Conservation (phyloP, 352 stramenopile genomes). For the Phytophthora cactorum region DNA sequence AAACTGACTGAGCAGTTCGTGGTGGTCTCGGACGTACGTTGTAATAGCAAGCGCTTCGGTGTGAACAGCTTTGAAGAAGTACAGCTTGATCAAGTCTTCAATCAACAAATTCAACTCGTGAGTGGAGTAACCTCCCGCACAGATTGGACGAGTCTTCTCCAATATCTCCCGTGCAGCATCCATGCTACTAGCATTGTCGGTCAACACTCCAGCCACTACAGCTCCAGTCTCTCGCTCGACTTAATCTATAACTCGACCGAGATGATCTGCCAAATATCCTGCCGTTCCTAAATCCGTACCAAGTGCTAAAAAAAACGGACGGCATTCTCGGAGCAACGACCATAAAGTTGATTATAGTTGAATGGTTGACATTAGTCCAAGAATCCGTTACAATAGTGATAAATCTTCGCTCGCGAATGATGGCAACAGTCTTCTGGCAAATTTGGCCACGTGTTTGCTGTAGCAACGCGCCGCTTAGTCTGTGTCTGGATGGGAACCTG, state of each 20-base stretch:
- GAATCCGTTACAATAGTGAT: slow-evolving; percentile 11
- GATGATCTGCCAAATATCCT: slow-evolving; percentile 3
- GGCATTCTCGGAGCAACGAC: slow-evolving; percentile 11
- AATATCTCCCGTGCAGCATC: not conserved
- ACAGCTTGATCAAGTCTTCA: slow-evolving; percentile 8
- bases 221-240: not conserved
- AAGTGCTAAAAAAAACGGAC: slow-evolving; percentile 10
- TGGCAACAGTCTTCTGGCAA: not conserved
- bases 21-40: slow-evolving; percentile 13
- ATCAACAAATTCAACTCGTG: slow-evolving; percentile 21
- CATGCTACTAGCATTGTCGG: slow-evolving; percentile 15
- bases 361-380: slow-evolving; percentile 13
- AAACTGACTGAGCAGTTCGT: slow-evolving; percentile 9
- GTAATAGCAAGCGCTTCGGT: slow-evolving; percentile 3
- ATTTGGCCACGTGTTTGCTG: slow-evolving; percentile 7
- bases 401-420: not conserved
- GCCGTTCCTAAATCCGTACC: slow-evolving; percentile 2
- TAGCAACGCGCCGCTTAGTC: not conserved
- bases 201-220: slow-evolving; percentile 5
- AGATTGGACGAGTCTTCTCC: slow-evolving; percentile 7
- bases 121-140: slow-evolving; percentile 5
- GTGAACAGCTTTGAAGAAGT: slow-evolving; percentile 5
- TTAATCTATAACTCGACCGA: slow-evolving; percentile 17
- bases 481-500: slow-evolving; percentile 1
- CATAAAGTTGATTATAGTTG: slow-evolving; percentile 13